Conservation (phyloP, 768 basidiomycete genomes). For the Rubroboletus pulcherrimus region DNA sequence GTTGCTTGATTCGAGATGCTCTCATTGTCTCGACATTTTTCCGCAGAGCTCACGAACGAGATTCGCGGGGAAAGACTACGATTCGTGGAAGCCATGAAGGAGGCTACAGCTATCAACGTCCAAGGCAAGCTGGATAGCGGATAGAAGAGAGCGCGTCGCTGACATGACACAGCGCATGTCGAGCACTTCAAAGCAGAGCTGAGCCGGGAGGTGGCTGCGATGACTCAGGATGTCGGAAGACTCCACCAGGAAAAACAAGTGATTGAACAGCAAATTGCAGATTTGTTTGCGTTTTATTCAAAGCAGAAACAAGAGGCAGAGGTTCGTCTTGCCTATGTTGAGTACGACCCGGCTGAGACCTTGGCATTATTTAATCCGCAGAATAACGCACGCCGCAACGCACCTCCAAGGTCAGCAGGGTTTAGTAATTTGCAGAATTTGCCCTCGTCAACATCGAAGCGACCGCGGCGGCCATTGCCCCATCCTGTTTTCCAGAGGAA, state of each 20-base stretch:
- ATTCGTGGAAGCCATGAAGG: conserved; percentile 94
- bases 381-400: conserved; percentile 24
- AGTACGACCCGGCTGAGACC: background rate
- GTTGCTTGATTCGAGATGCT: background rate
- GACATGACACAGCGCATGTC: conserved; percentile 58
- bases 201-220: conserved; percentile 65
- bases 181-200: conserved; percentile 85
- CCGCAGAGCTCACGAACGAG: conserved; percentile 70
- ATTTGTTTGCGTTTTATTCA: conserved; percentile 68
- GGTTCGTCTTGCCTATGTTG: conserved; percentile 14
- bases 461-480: conserved; percentile 29
- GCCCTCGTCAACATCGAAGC: conserved; percentile 19
- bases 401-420: conserved; percentile 19
- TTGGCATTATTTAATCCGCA: conserved; percentile 5
- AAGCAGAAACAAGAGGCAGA: conserved; percentile 52
- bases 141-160: background rate
- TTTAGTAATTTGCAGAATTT: conserved; percentile 27
- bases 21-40: background rate
- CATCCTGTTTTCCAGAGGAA: conserved; percentile 27
- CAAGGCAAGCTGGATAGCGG: conserved; percentile 45
- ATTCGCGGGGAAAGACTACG: conserved; percentile 82
- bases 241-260: conserved; percentile 62
- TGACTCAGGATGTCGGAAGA: conserved; percentile 70
- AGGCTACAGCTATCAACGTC: conserved; percentile 85
- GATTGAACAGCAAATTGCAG: conserved; percentile 68